phyloP scores from a whole-genome alignment of 208 protist genomes.

The Leishmania lainsoni region DNA sequence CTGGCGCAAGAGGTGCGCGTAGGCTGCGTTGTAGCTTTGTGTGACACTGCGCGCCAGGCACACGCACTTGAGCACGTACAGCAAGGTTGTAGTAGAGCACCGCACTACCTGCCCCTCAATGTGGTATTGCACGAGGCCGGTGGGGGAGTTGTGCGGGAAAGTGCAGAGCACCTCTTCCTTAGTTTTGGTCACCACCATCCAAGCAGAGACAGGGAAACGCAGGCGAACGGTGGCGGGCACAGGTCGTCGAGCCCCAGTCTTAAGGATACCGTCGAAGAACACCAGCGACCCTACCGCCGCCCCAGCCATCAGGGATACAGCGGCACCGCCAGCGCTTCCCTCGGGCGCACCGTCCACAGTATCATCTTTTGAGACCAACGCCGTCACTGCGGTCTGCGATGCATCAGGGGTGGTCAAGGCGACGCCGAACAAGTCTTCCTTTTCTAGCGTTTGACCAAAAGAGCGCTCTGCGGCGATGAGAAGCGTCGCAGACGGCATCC shows the following conservation, averaged over 20 bases:
- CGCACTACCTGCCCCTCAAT: constrained; percentile 83
- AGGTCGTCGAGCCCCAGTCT: constrained; percentile 24
- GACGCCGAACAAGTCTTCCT: constrained; percentile 73
- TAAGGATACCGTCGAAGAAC: constrained; percentile 61
- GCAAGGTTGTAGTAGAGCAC: constrained; percentile 34
- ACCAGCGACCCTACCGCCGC: constrained; percentile 25
- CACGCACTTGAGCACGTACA: constrained; percentile 77
- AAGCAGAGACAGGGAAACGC: constrained; percentile 57
- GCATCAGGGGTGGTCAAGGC: not conserved
- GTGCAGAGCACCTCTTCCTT: constrained; percentile 69
- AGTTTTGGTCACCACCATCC: constrained; percentile 60
- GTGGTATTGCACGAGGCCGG: constrained; percentile 76
- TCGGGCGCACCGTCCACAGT: not conserved
- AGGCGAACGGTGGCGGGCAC: constrained; percentile 49
- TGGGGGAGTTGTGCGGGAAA: constrained; percentile 54
- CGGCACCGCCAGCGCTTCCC: not conserved
- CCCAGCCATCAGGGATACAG: not conserved
- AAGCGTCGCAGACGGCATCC: constrained; percentile 75
- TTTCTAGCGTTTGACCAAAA: constrained; percentile 80
- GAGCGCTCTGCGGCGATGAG: constrained; percentile 84
- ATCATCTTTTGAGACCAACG: not conserved
- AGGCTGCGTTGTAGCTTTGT: constrained; percentile 66
- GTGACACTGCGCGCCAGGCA: constrained; percentile 72
- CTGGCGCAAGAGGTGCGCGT: constrained; percentile 52
- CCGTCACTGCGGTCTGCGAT: not conserved